Base-by-base conservation (phyloP, 2,329 filamentous ascomycete genomes). In the Drechslerella coelobrocha region DNA sequence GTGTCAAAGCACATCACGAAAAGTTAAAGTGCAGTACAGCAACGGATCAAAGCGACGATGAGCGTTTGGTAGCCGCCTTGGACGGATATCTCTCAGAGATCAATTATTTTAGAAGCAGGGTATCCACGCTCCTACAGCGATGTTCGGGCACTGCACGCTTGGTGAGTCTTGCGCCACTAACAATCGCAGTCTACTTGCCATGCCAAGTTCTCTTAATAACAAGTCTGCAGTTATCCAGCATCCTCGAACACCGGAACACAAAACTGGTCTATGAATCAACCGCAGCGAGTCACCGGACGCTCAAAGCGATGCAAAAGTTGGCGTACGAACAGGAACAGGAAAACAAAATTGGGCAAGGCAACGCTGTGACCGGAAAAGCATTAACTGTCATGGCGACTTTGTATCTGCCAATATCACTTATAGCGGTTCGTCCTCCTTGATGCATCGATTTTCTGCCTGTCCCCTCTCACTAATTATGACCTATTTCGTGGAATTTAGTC, bases 51-150 rank as follows among this genome's bases (percentile, higher is more conserved):
- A 45, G 19, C 41, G n/a, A 45, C 19, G 21, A 19, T 17, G 41
- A 45, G 41, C 41, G 41, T 8, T 21, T 45, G 10, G 10, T 10
- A 6, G 9, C 41, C 14, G 41, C 41, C 9, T 8, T 45, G 4
- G 41, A 45, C 19, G 41, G 41, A 21, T 45, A 45, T 45, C 14
- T 45, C 41, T 45, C 41, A 5, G 41, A 45, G 17, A 45, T 45
- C 17, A 45, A 14, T 3, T 45, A 45, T 45, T 17, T 19, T 19
- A 45, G 19, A 23, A 45, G 19, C 17, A 45, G 41, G 19, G 41
- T 45, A n/a, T 21, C 14, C 19, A 9, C 41, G 10, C 41, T 45
- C 41, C 41, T 45, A 4, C 10, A 45, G 41, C 41, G 41, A 5
- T 45, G 41, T 19, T 19, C 41, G 5, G 19, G 41, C 17, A 45